Evolutionary conservation across 345 rosid genomes (phyloP).

Genomic region (Salix koriyanagi): DNA sequence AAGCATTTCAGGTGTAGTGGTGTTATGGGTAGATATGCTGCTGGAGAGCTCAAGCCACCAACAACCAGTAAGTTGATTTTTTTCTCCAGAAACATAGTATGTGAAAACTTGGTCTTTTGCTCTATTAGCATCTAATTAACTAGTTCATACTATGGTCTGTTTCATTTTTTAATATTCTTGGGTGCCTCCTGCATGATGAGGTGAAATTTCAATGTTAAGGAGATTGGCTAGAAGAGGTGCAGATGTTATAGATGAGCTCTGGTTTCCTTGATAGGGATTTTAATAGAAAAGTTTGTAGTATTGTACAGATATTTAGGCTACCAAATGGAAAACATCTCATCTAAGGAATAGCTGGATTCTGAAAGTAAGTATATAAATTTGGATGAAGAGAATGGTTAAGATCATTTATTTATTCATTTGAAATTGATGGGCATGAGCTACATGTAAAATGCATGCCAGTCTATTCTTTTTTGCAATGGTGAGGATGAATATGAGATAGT

Average conservation of each 20-base stretch:
- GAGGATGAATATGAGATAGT: not conserved
- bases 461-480: not conserved
- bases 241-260: not conserved
- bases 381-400: not conserved
- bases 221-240: not conserved
- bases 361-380: not conserved
- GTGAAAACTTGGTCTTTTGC: not conserved
- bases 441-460: not conserved
- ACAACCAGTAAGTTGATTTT: conserved; percentile 54
- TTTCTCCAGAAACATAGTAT: not conserved
- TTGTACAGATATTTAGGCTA: not conserved
- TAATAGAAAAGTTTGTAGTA: not conserved
- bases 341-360: not conserved
- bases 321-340: not conserved
- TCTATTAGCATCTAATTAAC: not conserved
- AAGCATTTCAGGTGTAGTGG: conserved; percentile 83
- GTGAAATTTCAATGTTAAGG: not conserved
- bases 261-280: not conserved
- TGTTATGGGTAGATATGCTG: conserved; percentile 95
- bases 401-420: not conserved
- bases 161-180: not conserved
- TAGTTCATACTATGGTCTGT: not conserved
- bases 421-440: not conserved
- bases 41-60: conserved; percentile 98
- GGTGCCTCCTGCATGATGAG: not conserved